phyloP scores from a whole-genome alignment of 2,329 filamentous ascomycete genomes.

The Sporothrix brunneoviolacea region DNA sequence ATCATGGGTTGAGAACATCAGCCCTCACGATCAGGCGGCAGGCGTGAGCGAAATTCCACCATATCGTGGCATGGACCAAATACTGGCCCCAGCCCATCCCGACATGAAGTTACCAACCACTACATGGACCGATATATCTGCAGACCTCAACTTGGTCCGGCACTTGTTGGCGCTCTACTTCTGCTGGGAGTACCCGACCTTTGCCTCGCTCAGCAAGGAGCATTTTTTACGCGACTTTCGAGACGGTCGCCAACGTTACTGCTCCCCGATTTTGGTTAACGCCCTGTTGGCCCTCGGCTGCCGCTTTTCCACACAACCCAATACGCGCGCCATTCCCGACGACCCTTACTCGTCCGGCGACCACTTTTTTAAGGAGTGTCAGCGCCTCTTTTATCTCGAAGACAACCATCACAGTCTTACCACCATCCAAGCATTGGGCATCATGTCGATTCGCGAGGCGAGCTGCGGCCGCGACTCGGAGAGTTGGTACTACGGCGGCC shows the following conservation, averaged over 20 bases:
- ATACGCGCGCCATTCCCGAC: constrained; percentile 54
- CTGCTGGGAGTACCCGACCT: constrained; percentile 70
- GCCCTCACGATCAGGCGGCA: constrained; percentile 18
- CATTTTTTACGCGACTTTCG: constrained; percentile 62
- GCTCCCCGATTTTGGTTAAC: constrained; percentile 61
- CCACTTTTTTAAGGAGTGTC: constrained; percentile 66
- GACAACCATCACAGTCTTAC: constrained; percentile 56
- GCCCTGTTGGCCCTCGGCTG: constrained; percentile 60
- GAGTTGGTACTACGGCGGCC: constrained; percentile 65
- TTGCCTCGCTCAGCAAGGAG: constrained; percentile 64
- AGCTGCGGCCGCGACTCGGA: constrained; percentile 66
- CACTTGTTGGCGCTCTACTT: constrained; percentile 63
- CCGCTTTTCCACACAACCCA: constrained; percentile 59
- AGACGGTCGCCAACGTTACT: constrained; percentile 55
- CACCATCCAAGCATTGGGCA: constrained; percentile 66
- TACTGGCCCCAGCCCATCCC: constrained; percentile 41
- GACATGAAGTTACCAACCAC: constrained; percentile 36
- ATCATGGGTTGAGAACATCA: constrained; percentile 42
- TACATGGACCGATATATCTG: constrained; percentile 57
- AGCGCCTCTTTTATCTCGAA: constrained; percentile 52
- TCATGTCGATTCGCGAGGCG: constrained; percentile 70
- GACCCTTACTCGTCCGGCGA: constrained; percentile 62
- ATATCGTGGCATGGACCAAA: constrained; percentile 39
- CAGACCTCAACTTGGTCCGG: constrained; percentile 51
- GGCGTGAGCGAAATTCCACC: constrained; percentile 12